A percentile compares a stretch with the other conserved stretches of the same genome.
Conservation (phyloP, 2,329 filamentous ascomycete genomes). For the Pyrenophora graminea region DNA sequence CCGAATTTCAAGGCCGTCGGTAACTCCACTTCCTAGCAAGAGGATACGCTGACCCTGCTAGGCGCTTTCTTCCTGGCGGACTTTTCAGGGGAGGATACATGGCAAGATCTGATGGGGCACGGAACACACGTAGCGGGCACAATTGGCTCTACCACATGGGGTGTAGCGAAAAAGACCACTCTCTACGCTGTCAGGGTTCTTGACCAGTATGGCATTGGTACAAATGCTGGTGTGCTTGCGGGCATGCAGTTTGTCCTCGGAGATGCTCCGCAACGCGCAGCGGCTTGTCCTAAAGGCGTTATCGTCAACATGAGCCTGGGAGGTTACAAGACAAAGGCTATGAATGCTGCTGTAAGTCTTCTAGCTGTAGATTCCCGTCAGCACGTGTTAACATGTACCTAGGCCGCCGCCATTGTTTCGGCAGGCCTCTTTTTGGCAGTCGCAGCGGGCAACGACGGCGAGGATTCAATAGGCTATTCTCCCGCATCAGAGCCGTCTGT, state of each 20-base stretch:
- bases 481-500: constrained; percentile 44
- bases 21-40: background rate
- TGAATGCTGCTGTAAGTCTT: constrained; percentile 32
- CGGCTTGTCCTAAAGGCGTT: constrained; percentile 33
- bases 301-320: constrained; percentile 45
- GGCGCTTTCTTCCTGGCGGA: constrained; percentile 35
- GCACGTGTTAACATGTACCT: background rate
- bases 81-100: constrained; percentile 26
- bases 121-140: constrained; percentile 46
- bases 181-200: constrained; percentile 47
- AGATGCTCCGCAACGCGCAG: constrained; percentile 13
- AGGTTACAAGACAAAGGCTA: constrained; percentile 23
- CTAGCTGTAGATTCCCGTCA: background rate
- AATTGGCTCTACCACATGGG: constrained; percentile 37
- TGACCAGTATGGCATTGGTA: constrained; percentile 29
- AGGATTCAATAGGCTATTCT: constrained; percentile 32
- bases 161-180: constrained; percentile 42
- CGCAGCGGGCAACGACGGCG: constrained; percentile 44
- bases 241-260: constrained; percentile 31
- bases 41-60: constrained; percentile 5
- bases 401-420: constrained; percentile 39
- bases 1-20: constrained; percentile 44
- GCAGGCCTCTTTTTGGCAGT: constrained; percentile 45
- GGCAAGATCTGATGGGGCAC: constrained; percentile 38
- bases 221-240: constrained; percentile 29